These are phyloP conservation scores for Circinella minor DNA, from an alignment of 371 early-diverging fungal species.

Conservation along the genomic window DNA sequence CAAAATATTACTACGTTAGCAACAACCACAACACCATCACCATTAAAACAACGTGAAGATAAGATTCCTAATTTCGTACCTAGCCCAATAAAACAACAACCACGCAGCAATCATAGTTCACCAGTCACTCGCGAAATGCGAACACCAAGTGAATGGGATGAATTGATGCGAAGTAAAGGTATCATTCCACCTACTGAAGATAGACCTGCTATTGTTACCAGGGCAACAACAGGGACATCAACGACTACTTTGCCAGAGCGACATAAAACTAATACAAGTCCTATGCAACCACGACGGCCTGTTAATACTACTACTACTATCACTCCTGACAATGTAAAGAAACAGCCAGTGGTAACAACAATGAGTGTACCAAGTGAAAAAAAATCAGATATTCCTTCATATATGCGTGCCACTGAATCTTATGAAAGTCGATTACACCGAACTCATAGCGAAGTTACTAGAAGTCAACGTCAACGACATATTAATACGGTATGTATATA, in stretches of 20 bases:
- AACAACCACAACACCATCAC: neutral
- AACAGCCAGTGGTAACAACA: no score
- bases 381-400: conserved; percentile 12
- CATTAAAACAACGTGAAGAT: neutral
- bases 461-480: no score
- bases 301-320: no score
- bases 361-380: neutral
- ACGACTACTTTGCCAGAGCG: neutral
- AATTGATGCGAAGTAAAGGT: neutral
- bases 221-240: neutral
- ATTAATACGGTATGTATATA: neutral
- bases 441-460: no score
- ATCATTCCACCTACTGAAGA: neutral
- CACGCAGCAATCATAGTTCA: neutral
- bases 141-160: conserved; percentile 3
- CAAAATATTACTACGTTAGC: neutral
- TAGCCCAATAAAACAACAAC: neutral
- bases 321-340: no score
- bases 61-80: neutral
- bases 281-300: no score
- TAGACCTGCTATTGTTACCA: neutral
- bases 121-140: neutral
- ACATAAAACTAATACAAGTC: neutral
- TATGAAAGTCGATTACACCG: conserved; percentile 19
- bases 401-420: conserved; percentile 23